phyloP scores from a whole-genome alignment of 345 rosid genomes.

The Leavenworthia alabamica region DNA sequence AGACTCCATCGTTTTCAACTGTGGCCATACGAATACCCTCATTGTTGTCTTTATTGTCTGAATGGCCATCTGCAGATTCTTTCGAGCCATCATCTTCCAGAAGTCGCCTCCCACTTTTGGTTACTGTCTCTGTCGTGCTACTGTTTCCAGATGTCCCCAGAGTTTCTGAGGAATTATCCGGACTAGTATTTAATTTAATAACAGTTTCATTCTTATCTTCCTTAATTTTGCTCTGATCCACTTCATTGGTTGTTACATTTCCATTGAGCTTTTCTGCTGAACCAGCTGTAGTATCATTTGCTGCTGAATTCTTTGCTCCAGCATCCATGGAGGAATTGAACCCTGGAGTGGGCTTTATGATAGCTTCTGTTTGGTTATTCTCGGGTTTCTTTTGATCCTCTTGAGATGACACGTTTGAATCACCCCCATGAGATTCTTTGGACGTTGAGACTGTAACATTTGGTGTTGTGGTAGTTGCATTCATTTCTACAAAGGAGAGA shows the following conservation, averaged over 20 bases:
- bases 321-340: slow-evolving; percentile 31
- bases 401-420: slow-evolving; percentile 32
- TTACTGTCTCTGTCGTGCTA: slow-evolving; percentile 35
- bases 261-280: slow-evolving; percentile 11
- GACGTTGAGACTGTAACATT: slow-evolving; percentile 34
- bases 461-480: slow-evolving; percentile 40
- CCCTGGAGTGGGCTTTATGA: slow-evolving; percentile 35
- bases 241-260: slow-evolving; percentile 25
- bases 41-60: slow-evolving; percentile 39
- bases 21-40: slow-evolving; percentile 52
- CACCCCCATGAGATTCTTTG: slow-evolving; percentile 29
- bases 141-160: slow-evolving; percentile 34
- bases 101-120: slow-evolving; percentile 66
- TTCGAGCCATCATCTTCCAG: slow-evolving; percentile 54
- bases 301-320: slow-evolving; percentile 27
- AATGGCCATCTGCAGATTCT: slow-evolving; percentile 40
- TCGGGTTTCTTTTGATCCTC: slow-evolving; percentile 36
- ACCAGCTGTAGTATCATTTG: slow-evolving; percentile 19
- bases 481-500: slow-evolving; percentile 43
- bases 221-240: slow-evolving; percentile 25
- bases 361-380: slow-evolving; percentile 34
- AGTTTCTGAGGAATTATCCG: slow-evolving; percentile 35
- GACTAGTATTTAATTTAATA: slow-evolving; percentile 35
- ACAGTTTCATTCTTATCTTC: slow-evolving; percentile 31
- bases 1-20: slow-evolving; percentile 70